Percentiles rank a stretch among this genome's conserved stretches.
Evolutionary conservation across 2,329 filamentous ascomycete species (phyloP).

Genomic region (Ascochyta lentis): DNA sequence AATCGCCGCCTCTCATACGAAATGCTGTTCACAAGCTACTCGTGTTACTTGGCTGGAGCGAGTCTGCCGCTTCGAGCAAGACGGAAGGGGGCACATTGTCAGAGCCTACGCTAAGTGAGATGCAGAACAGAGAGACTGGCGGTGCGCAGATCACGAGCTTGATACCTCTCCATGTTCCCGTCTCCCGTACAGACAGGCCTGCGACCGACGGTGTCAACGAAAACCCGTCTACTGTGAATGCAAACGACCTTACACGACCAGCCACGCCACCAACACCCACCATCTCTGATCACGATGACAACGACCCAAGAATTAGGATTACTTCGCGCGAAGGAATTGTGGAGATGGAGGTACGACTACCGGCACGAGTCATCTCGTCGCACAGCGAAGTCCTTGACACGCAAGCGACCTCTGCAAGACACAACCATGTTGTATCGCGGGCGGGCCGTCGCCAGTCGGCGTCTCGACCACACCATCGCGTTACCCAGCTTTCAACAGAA

Average conservation of each 20-base stretch:
- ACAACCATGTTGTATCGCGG: slow-evolving; percentile 12
- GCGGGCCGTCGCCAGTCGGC: slow-evolving; percentile 3
- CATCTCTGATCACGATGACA: slow-evolving; percentile 35
- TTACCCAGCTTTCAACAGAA: slow-evolving; percentile 45
- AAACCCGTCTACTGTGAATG: slow-evolving; percentile 12
- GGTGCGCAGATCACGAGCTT: slow-evolving; percentile 31
- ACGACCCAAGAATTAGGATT: slow-evolving; percentile 48
- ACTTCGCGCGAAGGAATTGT: slow-evolving; percentile 48
- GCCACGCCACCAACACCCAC: slow-evolving; percentile 37
- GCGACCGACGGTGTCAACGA: slow-evolving; percentile 6
- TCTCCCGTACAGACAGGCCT: slow-evolving; percentile 12
- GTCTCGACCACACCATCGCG: slow-evolving; percentile 36
- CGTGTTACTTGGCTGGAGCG: slow-evolving; percentile 35
- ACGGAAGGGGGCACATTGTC: slow-evolving; percentile 2
- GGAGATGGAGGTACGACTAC: slow-evolving; percentile 49
- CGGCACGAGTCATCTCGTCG: slow-evolving; percentile 39
- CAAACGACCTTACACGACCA: slow-evolving; percentile 25
- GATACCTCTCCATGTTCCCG: slow-evolving; percentile 31
- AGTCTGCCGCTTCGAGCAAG: slow-evolving; percentile 6
- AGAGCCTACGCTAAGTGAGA: slow-evolving; percentile 2
- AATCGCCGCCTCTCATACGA: slow-evolving; percentile 31
- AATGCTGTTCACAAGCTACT: slow-evolving; percentile 33
- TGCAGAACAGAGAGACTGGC: slow-evolving; percentile 27
- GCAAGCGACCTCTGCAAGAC: slow-evolving; percentile 14
- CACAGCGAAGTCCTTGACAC: slow-evolving; percentile 34